Conservation (phyloP, 805 yeast species). For the Wickerhamiella shivajii region DNA sequence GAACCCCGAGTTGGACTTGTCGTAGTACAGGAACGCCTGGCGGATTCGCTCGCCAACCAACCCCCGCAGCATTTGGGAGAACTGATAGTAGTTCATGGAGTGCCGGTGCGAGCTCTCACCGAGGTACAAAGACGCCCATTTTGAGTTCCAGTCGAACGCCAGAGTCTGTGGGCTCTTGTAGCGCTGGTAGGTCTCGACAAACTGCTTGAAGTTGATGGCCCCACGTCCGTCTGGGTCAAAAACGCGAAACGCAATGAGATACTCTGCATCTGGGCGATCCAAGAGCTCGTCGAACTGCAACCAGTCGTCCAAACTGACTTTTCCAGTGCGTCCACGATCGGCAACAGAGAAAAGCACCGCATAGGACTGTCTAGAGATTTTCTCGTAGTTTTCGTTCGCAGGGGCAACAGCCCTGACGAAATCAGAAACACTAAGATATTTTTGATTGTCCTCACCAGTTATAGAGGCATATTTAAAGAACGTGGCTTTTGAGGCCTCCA, state of each 20-base stretch:
- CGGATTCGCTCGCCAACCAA: constrained; percentile 33
- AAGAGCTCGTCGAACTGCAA: constrained; percentile 45
- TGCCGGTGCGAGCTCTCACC: constrained; percentile 28
- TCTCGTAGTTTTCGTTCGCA: constrained; percentile 33
- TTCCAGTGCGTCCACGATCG: constrained; percentile 59
- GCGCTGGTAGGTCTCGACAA: constrained; percentile 26
- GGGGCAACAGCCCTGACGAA: constrained; percentile 33
- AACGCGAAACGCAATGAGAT: constrained; percentile 34
- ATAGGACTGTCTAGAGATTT: constrained; percentile 42
- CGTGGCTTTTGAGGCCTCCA: constrained; percentile 10
- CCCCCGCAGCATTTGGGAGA: constrained; percentile 33
- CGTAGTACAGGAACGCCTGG: constrained; percentile 29
- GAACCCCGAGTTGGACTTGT: constrained; percentile 26
- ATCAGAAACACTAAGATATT: constrained; percentile 28
- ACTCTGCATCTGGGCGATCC: constrained; percentile 41
- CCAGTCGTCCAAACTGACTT: constrained; percentile 58
- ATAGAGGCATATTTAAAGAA: constrained; percentile 16
- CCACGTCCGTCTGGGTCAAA: constrained; percentile 29
- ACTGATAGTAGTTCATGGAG: constrained; percentile 28
- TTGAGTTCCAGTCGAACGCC: constrained; percentile 31
- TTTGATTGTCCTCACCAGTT: constrained; percentile 19
- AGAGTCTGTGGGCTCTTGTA: constrained; percentile 25
- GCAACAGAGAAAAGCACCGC: constrained; percentile 69
- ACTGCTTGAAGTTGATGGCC: constrained; percentile 27
- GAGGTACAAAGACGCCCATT: constrained; percentile 29